Percentiles rank a stretch among this genome's conserved stretches.
phyloP scores from a whole-genome alignment of 2,329 filamentous ascomycete species.

The Pseudogymnoascus sp. region DNA sequence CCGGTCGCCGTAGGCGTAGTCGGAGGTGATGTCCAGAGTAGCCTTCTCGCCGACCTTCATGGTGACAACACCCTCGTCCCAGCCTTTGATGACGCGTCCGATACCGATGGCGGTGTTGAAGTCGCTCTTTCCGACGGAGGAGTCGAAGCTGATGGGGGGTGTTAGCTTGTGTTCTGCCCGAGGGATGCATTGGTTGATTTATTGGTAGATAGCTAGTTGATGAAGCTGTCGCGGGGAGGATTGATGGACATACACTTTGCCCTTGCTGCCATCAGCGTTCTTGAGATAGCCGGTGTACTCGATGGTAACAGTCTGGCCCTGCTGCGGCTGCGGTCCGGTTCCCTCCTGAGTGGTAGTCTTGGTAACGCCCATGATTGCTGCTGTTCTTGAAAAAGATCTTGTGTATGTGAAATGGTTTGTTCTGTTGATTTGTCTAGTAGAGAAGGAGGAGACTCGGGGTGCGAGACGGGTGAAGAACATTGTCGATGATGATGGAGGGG shows the following conservation, averaged over 20 bases:
- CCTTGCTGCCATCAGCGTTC: conserved; percentile 57
- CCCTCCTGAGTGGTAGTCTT: conserved; percentile 59
- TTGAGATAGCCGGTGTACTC: conserved; percentile 87
- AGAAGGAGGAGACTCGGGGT: not conserved
- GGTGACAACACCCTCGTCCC: conserved; percentile 73
- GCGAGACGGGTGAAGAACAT: not conserved
- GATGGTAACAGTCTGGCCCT: conserved; percentile 70
- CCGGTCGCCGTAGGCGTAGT: conserved; percentile 56
- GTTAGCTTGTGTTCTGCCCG: conserved; percentile 13
- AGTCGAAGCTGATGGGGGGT: conserved; percentile 66
- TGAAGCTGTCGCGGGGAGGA: conserved; percentile 9
- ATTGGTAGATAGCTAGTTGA: not conserved
- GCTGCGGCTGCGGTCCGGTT: conserved; percentile 49
- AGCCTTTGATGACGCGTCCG: conserved; percentile 76
- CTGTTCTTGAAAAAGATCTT: conserved; percentile 22
- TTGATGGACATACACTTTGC: conserved; percentile 51
- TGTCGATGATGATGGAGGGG: not conserved
- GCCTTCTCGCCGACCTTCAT: conserved; percentile 93
- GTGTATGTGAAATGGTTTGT: not conserved
- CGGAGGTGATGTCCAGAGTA: conserved; percentile 69
- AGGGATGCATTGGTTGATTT: not conserved
- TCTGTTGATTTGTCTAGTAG: not conserved
- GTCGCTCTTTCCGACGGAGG: conserved; percentile 66
- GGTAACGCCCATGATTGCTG: conserved; percentile 57
- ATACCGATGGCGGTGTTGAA: conserved; percentile 73